Percentiles rank a stretch among this genome's conserved stretches.
phyloP scores from a whole-genome alignment of 169 alveolate species.

The Amoebophrya sp. region DNA sequence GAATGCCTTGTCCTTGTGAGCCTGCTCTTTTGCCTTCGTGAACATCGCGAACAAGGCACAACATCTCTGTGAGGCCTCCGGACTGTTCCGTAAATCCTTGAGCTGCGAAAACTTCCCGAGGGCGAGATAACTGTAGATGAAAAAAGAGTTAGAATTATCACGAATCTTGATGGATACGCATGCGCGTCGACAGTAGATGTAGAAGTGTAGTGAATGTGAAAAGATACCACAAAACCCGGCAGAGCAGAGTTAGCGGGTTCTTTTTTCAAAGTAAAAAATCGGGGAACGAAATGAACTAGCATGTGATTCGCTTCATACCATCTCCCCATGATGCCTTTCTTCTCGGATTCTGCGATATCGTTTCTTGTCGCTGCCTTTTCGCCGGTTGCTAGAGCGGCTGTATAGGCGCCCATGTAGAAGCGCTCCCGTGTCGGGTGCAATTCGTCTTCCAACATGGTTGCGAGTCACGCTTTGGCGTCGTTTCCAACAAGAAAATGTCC shows the following conservation, averaged over 20 bases:
- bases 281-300: not conserved
- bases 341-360: not conserved
- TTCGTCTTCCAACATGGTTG: not conserved
- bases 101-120: not conserved
- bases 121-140: not conserved
- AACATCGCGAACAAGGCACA: not conserved
- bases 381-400: not conserved
- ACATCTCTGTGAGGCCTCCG: not conserved
- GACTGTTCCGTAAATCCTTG: not conserved
- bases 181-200: not conserved
- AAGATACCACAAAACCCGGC: not conserved
- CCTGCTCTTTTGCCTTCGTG: not conserved
- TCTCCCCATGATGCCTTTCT: not conserved
- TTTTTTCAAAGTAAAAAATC: not conserved
- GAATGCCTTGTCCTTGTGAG: not conserved
- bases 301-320: not conserved
- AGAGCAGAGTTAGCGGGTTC: not conserved
- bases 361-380: not conserved
- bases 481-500: no score
- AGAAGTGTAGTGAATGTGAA: not conserved
- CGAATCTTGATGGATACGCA: not conserved
- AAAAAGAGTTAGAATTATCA: not conserved
- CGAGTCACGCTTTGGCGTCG: no score
- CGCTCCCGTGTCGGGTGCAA: not conserved
- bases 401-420: not conserved